Evolutionary conservation across 176 grass and related monocot species (phyloP), one percentile per base, ranked within the genome.

Genomic region (Aegilops tauschii): DNA sequence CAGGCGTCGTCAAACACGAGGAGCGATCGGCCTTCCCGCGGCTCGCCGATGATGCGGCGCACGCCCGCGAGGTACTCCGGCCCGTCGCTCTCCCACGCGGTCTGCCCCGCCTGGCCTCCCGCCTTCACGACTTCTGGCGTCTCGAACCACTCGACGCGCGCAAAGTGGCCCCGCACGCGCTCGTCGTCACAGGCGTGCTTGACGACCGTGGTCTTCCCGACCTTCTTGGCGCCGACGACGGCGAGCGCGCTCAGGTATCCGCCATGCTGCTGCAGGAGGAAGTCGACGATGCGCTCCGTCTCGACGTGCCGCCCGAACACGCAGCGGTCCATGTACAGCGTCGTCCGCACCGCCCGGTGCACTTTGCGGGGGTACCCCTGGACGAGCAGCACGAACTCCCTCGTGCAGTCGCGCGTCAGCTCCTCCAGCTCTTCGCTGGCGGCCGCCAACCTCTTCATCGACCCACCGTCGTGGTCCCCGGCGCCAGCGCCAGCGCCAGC

Each of bases 321-420:
- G 87, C 87, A 84, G 6, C 56, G 54, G 67, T 89, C 87, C 87
- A 89, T 84, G 82, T 80, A 89, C 66, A 84, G 56, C 74, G 81
- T 79, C 1, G 81, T 89, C 6, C 2, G 28, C 81, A 89, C 87
- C 4, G 87, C n/a, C 4, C 87, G 54, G 65, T 62, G 49, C 21
- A 88, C 75, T 21, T 52, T 52, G 14, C 75, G 81, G 1, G 81
- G 81, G 66, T 89, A 84, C 0, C 87, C 87, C 0, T 89, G 87
- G 67, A 89, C 76, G 25, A 89, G 66, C 31, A 84, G 2, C 40
- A 89, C 64, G 58, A 89, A 54, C 50, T 54, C 50, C 50, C 50
- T 54, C 14, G 50, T 54, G 50, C 50, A 54, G 50, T 54, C 50
- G 50, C 14, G 50, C 50, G 50, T 54, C 50, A 54, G 16, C 0